Base-by-base conservation (phyloP, 495 filamentous ascomycete species). In the Neurospora sp. region DNA sequence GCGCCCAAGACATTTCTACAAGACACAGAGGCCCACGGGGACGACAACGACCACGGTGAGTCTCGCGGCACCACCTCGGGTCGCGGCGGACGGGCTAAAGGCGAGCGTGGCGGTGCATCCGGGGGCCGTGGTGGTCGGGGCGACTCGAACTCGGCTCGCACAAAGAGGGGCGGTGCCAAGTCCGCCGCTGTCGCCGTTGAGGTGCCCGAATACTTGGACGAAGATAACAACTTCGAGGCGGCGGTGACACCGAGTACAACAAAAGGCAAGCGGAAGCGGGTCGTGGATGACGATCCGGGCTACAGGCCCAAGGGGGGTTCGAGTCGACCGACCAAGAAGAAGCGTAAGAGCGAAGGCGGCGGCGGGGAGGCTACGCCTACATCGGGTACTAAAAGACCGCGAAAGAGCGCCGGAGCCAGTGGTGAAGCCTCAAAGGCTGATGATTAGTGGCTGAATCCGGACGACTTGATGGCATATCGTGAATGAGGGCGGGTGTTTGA, bases 1-100 rank as follows among this genome's bases (percentile, higher is more conserved):
- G 92, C 93, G 72, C 94, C 94, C 0, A 89, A 94, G 73, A 91
- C 91, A 28, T 96, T 94, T 82, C 83, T 96, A 0, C 92, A 95
- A 79, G 93, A 94, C 76, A 90, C 90, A 71, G 93, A 95, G 79
- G 77, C 78, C 48, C 80, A 81, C 37, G 88, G 89, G 37, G 82
- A 78, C 70, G 80, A 84, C 73, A 79, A 81, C 48, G 77, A 84
- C 40, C 77, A 84, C 70, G 74, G 78, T 74, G 75, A 66, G 31
- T 34, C 76, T 70, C 24, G 81, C 73, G 77, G 81, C 28, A 62
- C 70, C 76, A 82, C 71, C 5, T 70, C 38, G 74, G 76, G 70
- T 73, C 73, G 73, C 78, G 70, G 74, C 45, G 73, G 72, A 34
- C 72, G 72, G 21, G 69, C 69, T 31, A 73, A 73, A 28, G 74